phyloP scores from a whole-genome alignment of 2,329 filamentous ascomycete genomes.

The Zymoseptoria crescenta region DNA sequence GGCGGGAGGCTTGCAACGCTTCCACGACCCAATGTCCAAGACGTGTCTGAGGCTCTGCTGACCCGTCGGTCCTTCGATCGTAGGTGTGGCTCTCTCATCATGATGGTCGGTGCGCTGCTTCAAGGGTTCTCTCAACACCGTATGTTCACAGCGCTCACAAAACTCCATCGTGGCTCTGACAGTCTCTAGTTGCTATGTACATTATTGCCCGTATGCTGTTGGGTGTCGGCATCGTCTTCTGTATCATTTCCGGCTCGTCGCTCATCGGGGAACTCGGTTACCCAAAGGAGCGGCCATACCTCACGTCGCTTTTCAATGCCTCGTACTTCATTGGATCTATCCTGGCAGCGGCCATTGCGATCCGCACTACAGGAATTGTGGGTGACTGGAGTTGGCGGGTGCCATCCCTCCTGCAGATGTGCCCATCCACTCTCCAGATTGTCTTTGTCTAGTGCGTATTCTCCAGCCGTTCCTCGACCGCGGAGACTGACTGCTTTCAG shows the following conservation, averaged over 20 bases:
- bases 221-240: conserved; percentile 55
- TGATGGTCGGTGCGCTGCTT: conserved; percentile 49
- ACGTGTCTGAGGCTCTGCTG: too few relatives aligned
- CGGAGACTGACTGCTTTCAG: conserved; percentile 2
- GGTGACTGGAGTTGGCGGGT: conserved; percentile 21
- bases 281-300: conserved; percentile 15
- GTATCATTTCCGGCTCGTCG: conserved; percentile 28
- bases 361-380: conserved; percentile 14
- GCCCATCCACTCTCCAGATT: conserved; percentile 18
- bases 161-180: background rate
- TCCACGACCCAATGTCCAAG: too few relatives aligned
- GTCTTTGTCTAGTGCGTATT: conserved; percentile 10
- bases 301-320: conserved; percentile 17
- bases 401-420: conserved; percentile 17
- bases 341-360: conserved; percentile 16
- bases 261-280: conserved; percentile 14
- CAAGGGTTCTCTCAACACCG: conserved; percentile 44
- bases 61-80: too few relatives aligned
- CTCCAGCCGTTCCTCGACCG: background rate
- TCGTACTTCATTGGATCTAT: conserved; percentile 22
- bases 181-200: conserved; percentile 44
- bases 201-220: conserved; percentile 52
- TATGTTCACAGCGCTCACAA: background rate
- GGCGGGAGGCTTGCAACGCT: too few relatives aligned
- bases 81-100: conserved; percentile 41